These are phyloP conservation scores for Onygena corvina DNA, from an alignment of 2,329 filamentous ascomycete species.

Conservation along the genomic window DNA sequence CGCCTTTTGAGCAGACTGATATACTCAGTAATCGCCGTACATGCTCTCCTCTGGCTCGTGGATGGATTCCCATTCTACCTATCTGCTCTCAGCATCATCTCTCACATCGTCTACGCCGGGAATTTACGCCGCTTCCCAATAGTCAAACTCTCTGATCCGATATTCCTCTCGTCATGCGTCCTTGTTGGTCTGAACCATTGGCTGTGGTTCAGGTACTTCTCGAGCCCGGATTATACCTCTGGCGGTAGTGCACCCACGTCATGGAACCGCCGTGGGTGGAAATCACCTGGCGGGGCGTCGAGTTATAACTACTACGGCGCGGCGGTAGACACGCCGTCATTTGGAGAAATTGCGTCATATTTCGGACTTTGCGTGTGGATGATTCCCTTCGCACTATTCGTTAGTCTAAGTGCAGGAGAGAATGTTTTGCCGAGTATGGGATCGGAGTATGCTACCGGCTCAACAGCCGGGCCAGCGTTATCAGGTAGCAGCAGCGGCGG, in stretches of 20 bases:
- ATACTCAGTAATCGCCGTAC: constrained; percentile 64
- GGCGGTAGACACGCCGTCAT: constrained; percentile 51
- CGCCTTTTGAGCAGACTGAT: constrained; percentile 75
- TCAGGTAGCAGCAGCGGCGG: constrained; percentile 11
- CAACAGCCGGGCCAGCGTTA: constrained; percentile 17
- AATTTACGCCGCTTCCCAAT: constrained; percentile 68
- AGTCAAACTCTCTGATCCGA: constrained; percentile 74
- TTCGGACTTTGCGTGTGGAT: constrained; percentile 96
- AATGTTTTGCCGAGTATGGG: constrained; percentile 92
- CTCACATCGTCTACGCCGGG: constrained; percentile 74
- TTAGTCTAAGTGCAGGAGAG: constrained; percentile 84
- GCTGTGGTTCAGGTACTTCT: constrained; percentile 92
- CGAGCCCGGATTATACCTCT: constrained; percentile 41
- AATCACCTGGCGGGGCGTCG: constrained; percentile 9
- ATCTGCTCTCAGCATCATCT: constrained; percentile 61
- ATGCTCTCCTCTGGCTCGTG: constrained; percentile 61
- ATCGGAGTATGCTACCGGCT: constrained; percentile 54
- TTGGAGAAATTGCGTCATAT: constrained; percentile 89
- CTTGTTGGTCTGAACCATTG: constrained; percentile 86
- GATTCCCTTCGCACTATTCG: constrained; percentile 87
- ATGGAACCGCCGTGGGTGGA: constrained; percentile 16
- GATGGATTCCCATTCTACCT: constrained; percentile 75
- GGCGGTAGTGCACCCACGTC: constrained; percentile 9
- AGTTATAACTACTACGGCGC: constrained; percentile 32
- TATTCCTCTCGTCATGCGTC: constrained; percentile 73